Conservation (phyloP, 2,329 filamentous ascomycete genomes). For the Diaporthe sp. region DNA sequence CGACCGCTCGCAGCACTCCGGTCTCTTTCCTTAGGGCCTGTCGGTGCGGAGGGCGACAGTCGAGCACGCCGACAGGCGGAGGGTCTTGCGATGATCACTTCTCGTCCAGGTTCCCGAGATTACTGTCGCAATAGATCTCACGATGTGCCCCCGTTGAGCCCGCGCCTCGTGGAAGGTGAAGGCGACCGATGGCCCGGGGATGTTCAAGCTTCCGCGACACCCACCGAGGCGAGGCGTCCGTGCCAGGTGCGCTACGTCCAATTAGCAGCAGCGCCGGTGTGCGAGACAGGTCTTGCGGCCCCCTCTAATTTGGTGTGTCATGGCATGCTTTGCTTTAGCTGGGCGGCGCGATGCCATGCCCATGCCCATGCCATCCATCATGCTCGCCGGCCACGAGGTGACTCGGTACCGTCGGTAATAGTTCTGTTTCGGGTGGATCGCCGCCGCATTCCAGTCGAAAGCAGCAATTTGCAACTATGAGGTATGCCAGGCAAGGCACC, state of each 20-base stretch:
- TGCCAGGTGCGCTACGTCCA: slow-evolving; percentile 23
- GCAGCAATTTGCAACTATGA: slow-evolving; percentile 15
- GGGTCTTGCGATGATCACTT: slow-evolving; percentile 27
- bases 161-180: slow-evolving; percentile 14
- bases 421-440: slow-evolving; percentile 22
- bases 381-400: slow-evolving; percentile 29
- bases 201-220: slow-evolving; percentile 24
- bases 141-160: slow-evolving; percentile 24
- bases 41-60: slow-evolving; percentile 13
- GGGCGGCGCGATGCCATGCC: slow-evolving; percentile 24
- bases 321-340: slow-evolving; percentile 24
- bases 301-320: slow-evolving; percentile 32
- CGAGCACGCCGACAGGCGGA: slow-evolving; percentile 1
- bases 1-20: slow-evolving; percentile 22
- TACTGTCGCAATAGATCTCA: slow-evolving; percentile 30
- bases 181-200: slow-evolving; percentile 6
- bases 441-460: slow-evolving; percentile 30
- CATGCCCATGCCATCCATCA: slow-evolving; percentile 30
- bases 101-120: slow-evolving; percentile 20
- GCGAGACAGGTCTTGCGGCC: slow-evolving; percentile 34
- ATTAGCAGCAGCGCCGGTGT: slow-evolving; percentile 30
- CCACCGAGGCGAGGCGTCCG: slow-evolving; percentile 26
- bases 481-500: slow-evolving; percentile 7
- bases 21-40: slow-evolving; percentile 16
- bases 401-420: slow-evolving; percentile 23